Base-by-base conservation (phyloP, 2,329 filamentous ascomycete genomes). In the Colletotrichum tanaceti region DNA sequence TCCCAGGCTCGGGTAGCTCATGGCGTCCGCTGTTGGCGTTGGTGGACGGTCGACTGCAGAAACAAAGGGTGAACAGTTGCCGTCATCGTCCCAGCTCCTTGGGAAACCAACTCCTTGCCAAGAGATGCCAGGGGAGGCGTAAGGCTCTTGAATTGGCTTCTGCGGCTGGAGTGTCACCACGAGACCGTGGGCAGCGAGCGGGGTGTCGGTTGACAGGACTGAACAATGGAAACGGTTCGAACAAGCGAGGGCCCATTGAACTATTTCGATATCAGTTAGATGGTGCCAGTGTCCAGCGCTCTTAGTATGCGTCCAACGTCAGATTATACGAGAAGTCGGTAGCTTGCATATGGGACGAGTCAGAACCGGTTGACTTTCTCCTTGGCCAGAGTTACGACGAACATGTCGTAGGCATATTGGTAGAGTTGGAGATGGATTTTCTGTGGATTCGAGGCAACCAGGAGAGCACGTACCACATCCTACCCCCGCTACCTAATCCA, bases 271-370 rank as follows among this genome's bases (percentile, higher is more conserved):
- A 6, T 20, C 32, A 41, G 16, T 38, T 50, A 14, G 32, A 13
- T 5, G 9, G 39, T 55, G 54, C 54, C 54, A 5, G 39, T 55
- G 54, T 54, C 54, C 32, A 16, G 50, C 44, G 65, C 61, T 43
- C 32, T 49, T 49, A 65, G 50, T 65, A 43, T 44, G 54, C 22
- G 60, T 41, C 43, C 39, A 49, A 50, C 44, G 54, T 50, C 47
- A 39, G 22, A 58, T 11, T 22, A 57, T 53, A 61, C 66, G 55
- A 66, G 49, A 49, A 28, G 16, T 24, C 28, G 47, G 18, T n/a
- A 35, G 32, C 18, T 24, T 47, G n/a, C 49, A 70, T 44, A 68
- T 63, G 41, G 67, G 52, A 70, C 50, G 63, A 67, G 63, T 66
- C 63, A 67, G 50, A 38, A 52, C 16, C 18, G n/a, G 41, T 44